phyloP scores from a whole-genome alignment of 1,139 yeast species.

The Scheffersomyces cryptocercus region DNA sequence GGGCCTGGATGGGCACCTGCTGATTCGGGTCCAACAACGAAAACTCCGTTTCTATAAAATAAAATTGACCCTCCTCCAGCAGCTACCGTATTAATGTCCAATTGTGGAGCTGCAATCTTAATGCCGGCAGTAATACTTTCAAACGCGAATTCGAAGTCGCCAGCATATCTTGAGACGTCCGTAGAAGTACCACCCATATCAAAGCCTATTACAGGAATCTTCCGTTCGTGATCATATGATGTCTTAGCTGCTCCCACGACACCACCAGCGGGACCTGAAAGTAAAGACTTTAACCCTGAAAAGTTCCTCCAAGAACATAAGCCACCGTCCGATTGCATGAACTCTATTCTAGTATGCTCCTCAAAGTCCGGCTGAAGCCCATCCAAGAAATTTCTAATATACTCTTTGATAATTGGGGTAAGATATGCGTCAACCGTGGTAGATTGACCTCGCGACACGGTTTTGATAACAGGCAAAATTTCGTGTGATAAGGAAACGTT shows the following conservation, averaged over 20 bases:
- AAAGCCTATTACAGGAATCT: conserved; percentile 52
- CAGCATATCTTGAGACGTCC: conserved; percentile 50
- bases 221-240: conserved; percentile 39
- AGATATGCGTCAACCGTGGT: conserved; percentile 76
- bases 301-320: conserved; percentile 48
- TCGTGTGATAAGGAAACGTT: conserved; percentile 62
- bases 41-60: conserved; percentile 50
- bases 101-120: conserved; percentile 56
- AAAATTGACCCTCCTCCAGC: conserved; percentile 62
- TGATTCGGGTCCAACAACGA: conserved; percentile 56
- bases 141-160: conserved; percentile 51
- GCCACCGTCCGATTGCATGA: conserved; percentile 65
- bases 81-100: conserved; percentile 59
- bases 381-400: conserved; percentile 57
- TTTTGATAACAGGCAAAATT: conserved; percentile 73
- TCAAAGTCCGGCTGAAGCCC: conserved; percentile 56
- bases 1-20: conserved; percentile 64
- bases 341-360: conserved; percentile 33
- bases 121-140: conserved; percentile 58
- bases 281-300: conserved; percentile 51
- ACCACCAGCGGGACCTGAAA: conserved; percentile 64
- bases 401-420: conserved; percentile 69
- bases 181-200: conserved; percentile 67
- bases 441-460: conserved; percentile 70
- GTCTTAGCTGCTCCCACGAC: conserved; percentile 58